Evolutionary conservation across 768 basidiomycete species (phyloP), one percentile per base, ranked within the genome.

Genomic region (Leccinum broughii): DNA sequence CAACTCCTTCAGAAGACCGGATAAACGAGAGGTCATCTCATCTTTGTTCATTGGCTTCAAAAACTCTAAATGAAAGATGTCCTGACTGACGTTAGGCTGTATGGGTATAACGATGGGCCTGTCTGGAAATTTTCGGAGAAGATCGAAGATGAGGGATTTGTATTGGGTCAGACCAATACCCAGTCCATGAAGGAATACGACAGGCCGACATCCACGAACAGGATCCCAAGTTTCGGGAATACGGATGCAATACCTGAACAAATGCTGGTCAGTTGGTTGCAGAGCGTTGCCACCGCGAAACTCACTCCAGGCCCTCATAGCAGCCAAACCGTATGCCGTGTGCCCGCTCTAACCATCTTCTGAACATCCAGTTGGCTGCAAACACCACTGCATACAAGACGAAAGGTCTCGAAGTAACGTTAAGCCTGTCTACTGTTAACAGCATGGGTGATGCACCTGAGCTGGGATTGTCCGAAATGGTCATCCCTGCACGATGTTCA

Each of bases 171-270:
- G 73, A 3, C 94, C 94, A 53, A 95, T 80, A 10, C 95, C 95
- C 2, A 98, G 84, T 3, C 95, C 95, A 68, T 97, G 94, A 39
- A 93, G 72, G 69, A 95, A 93, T 15, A 97, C 81, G 39, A 95
- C 74, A 0, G 95, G 95, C 46, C 84, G 82, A 32, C 80, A 80
- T 26, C 83, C 86, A 44, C 70, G 79, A 17, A 72, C 70, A 3
- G 84, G 73, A 50, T 86, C 77, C 92, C 92, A 94, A 14, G 77
- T 72, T 8, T 75, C 66, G 2, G 95, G 94, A 37, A 87, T 77
- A 48, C 89, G 85, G 22, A 94, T 72, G 26, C 94, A 78, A 70
- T 93, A 95, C 67, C 90, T 92, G 60, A 37, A 56, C 46, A 26
- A 8, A 51, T 46, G 26, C 26, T 11, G 41, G 28, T 52, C 11